These are phyloP conservation scores for Oryza officinalis DNA, from an alignment of 176 grass and related monocot genomes.

Conservation along the genomic window DNA sequence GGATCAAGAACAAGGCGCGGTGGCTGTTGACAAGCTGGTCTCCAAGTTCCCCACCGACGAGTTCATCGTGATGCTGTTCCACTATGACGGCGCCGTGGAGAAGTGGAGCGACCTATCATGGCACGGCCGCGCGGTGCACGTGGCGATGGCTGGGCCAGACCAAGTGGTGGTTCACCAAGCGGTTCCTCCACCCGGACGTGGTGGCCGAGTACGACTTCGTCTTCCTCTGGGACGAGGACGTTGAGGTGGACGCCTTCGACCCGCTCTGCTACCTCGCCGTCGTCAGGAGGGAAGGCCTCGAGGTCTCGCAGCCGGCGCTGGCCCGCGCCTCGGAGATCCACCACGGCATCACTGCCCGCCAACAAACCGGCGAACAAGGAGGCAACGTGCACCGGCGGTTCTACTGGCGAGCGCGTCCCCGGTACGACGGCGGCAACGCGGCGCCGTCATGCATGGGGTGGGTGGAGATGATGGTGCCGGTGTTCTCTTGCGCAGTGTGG, in stretches of 20 bases:
- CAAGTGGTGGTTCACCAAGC: conserved; percentile 91
- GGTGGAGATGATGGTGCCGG: conserved; percentile 96
- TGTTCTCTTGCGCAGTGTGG: conserved; percentile 78
- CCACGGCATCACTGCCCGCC: conserved; percentile 60
- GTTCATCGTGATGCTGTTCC: conserved; percentile 76
- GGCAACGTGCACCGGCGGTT: conserved; percentile 26
- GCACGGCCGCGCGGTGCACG: conserved; percentile 53
- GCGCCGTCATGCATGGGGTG: conserved; percentile 76
- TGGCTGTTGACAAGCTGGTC: conserved; percentile 63
- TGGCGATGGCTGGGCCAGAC: conserved; percentile 66
- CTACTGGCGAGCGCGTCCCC: conserved; percentile 44
- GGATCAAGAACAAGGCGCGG: conserved; percentile 82
- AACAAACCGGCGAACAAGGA: accelerated
- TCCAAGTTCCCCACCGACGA: conserved; percentile 57
- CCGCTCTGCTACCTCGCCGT: conserved; percentile 56
- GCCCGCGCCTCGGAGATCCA: conserved; percentile 68
- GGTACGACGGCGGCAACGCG: conserved; percentile 65
- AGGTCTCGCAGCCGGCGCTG: conserved; percentile 84
- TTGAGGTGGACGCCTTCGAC: conserved; percentile 68
- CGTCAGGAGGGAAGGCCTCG: conserved; percentile 54
- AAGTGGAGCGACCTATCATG: conserved; percentile 65
- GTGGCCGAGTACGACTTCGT: conserved; percentile 71
- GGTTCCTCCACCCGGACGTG: conserved; percentile 82
- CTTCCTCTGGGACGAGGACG: conserved; percentile 91
- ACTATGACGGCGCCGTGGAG: conserved; percentile 81